Conservation (phyloP, 2,329 filamentous ascomycete genomes). For the Curvularia eragrostidis region DNA sequence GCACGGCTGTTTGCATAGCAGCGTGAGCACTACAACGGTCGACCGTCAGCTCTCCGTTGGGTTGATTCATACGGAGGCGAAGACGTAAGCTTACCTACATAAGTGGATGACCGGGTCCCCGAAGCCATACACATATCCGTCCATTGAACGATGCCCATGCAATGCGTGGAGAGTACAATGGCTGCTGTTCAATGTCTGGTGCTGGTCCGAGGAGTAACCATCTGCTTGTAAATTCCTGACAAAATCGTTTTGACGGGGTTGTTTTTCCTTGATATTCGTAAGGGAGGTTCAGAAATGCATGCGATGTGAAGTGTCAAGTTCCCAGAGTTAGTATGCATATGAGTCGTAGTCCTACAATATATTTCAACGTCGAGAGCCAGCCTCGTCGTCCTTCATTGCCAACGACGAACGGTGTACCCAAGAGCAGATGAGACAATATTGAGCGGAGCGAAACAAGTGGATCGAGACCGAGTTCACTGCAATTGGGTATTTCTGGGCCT, state of each 20-base stretch:
- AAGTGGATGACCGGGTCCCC: constrained; percentile 2
- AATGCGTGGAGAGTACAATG: background rate
- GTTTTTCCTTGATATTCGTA: background rate
- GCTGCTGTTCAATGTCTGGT: constrained; percentile 6
- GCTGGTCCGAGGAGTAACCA: too few relatives aligned
- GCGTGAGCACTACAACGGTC: constrained; percentile 25
- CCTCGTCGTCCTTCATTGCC: constrained; percentile 6
- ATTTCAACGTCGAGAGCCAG: constrained; percentile 7
- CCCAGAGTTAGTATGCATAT: constrained; percentile 6
- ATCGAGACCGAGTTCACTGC: background rate
- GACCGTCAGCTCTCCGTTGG: background rate
- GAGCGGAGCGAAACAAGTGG: constrained; percentile 9
- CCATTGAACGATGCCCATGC: background rate
- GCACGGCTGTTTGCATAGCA: constrained; percentile 22
- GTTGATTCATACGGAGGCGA: too few relatives aligned
- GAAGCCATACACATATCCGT: background rate
- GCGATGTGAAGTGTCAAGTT: background rate
- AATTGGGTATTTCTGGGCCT: background rate
- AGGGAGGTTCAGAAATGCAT: constrained; percentile 9
- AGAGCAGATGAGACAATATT: background rate
- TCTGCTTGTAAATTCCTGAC: background rate
- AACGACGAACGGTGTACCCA: background rate
- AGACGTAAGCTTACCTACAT: background rate
- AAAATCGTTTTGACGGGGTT: background rate
- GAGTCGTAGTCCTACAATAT: constrained; percentile 6